Evolutionary conservation across 352 stramenopile genomes (phyloP), one percentile per base, ranked within the genome.

Genomic region (Phytopythium aichiense): DNA sequence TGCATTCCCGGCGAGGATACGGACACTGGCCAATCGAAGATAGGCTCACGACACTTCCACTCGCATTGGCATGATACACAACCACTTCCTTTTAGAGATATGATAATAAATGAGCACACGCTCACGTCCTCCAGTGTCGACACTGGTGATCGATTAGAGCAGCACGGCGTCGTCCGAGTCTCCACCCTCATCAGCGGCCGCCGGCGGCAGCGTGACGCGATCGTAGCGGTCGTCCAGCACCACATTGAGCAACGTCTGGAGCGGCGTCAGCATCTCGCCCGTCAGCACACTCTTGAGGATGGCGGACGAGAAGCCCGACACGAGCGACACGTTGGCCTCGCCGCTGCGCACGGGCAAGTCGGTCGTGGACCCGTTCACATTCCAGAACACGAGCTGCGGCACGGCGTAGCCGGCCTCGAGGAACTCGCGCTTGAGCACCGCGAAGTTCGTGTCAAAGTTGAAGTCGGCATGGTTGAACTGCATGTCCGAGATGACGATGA

Each of bases 401-500:
- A 84, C 66, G 2, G 56, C 49, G 64, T 74, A 92, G 35, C 66
- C 70, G 1, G 63, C 61, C 4, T 33, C 56, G 28, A 59, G 56
- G 51, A 79, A 86, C 55, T 79, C 72, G 22, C 43, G 61, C 64
- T 74, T 68, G 16, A 82, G 68, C 60, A 70, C 66, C 28, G 66
- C 43, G 61, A 76, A 77, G 65, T 79, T 81, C 20, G 70, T 77
- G 65, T 81, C 66, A 33, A 72, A 81, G 50, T 73, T 71, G 37
- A 23, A 16, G 50, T 77, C 62, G 0, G 83, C 82, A 9, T 35
- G 8, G 64, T 95, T 61, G 49, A 93, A 93, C 69, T 91, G 83
- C 88, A 96, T 95, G 64, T 94, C 86, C 12, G 79, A 89, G 59
- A 96, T 73, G 20, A 96, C 83, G 49, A 94, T 82, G 23, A 96